Percentiles rank a stretch among this genome's conserved stretches.
phyloP scores from a whole-genome alignment of 345 rosid genomes.

The Linum lewisii region DNA sequence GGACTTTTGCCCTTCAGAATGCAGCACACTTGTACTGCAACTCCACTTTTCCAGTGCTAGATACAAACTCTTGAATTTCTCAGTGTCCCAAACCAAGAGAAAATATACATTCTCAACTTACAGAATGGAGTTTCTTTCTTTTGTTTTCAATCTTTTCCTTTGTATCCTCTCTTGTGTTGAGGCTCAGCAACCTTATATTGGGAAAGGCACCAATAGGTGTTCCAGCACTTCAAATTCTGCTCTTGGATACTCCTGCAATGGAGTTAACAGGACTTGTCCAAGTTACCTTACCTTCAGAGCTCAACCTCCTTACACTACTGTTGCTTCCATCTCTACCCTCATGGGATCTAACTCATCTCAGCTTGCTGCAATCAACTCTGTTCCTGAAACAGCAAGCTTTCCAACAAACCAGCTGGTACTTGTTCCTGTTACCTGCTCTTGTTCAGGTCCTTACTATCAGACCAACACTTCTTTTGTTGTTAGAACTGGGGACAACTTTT shows the following conservation, averaged over 20 bases:
- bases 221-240: conserved; percentile 6
- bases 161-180: not conserved
- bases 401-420: conserved; percentile 26
- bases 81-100: too few relatives aligned
- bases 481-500: conserved; percentile 11
- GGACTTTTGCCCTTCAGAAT: too few relatives aligned
- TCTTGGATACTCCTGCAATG: conserved; percentile 23
- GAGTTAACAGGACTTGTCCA: conserved; percentile 36
- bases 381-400: conserved; percentile 14
- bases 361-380: conserved; percentile 24
- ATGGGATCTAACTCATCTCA: conserved; percentile 26
- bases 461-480: conserved; percentile 30
- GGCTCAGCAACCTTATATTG: conserved; percentile 2
- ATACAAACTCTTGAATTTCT: too few relatives aligned
- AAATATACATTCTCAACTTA: too few relatives aligned
- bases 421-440: conserved; percentile 34
- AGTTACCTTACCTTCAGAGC: conserved; percentile 20
- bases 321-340: conserved; percentile 27
- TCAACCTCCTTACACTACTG: conserved; percentile 26
- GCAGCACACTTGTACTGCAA: too few relatives aligned
- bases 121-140: not conserved
- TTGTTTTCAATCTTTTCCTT: not conserved
- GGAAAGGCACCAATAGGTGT: not conserved
- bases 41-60: too few relatives aligned
- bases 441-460: conserved; percentile 34